Base-by-base conservation (phyloP, 2,329 filamentous ascomycete species). In the Phyllosticta capitalensis region DNA sequence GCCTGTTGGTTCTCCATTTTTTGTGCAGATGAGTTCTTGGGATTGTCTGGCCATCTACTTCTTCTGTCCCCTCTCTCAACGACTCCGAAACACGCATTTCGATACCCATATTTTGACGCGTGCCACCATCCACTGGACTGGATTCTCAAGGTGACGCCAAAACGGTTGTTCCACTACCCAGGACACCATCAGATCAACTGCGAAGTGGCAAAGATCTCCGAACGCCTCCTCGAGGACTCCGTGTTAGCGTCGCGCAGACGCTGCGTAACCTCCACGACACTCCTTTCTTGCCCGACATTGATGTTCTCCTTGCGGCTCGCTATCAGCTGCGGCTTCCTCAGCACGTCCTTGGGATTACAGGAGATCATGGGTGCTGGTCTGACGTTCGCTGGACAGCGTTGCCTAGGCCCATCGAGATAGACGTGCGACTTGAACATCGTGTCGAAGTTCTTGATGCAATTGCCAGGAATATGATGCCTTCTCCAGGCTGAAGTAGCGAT, bases 291-390 rank as follows among this genome's bases (percentile, higher is more conserved):
- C 12, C 69, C 65, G 58, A 65, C 62, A 26, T 61, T 64, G 64
- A 72, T 63, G 1, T 58, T 62, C 14, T 66, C 62, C 54, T 66
- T 65, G 9, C 67, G 60, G 21, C 60, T 59, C 9, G 67, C 67
- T 21, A 69, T 61, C 45, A 69, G 51, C 60, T 74, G 70, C 10
- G 73, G 73, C 30, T 72, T 75, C 67, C 76, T 76, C 19, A 75
- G 61, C 49, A 68, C 65, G 63, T 72, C 76, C 70, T 72, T 76
- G 30, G n/a, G n/a, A n/a, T n/a, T n/a, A n/a, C n/a, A n/a, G n/a
- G n/a, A n/a, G n/a, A n/a, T n/a, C n/a, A n/a, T n/a, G n/a, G n/a
- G n/a, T n/a, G n/a, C n/a, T n/a, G n/a, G n/a, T n/a, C n/a, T n/a
- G n/a, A n/a, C n/a, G n/a, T n/a, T n/a, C n/a, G n/a, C n/a, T n/a